phyloP scores from a whole-genome alignment of 2,329 filamentous ascomycete genomes.

The Talaromyces sp. region DNA sequence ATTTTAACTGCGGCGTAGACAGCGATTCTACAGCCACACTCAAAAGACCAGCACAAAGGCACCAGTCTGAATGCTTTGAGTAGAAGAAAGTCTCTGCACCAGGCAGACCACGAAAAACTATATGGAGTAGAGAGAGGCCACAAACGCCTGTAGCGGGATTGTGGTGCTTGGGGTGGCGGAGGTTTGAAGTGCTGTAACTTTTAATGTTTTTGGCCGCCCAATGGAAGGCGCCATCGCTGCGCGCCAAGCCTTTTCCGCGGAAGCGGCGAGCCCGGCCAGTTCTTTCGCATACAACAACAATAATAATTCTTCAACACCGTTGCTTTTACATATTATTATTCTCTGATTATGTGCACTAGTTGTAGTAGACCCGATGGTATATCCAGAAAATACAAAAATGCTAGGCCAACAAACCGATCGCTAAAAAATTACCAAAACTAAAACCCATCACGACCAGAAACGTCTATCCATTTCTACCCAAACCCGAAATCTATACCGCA shows the following conservation, averaged over 20 bases:
- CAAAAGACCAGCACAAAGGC: not conserved
- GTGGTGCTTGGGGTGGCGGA: slow-evolving; percentile 1
- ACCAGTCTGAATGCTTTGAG: not conserved
- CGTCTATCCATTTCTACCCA: not conserved
- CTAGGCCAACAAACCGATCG: not conserved
- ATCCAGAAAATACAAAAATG: not conserved
- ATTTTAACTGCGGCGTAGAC: not conserved
- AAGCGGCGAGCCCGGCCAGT: not conserved
- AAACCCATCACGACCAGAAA: not conserved
- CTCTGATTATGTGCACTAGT: not conserved
- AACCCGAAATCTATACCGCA: not conserved
- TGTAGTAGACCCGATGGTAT: not conserved
- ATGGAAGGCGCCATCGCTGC: not conserved
- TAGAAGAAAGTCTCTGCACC: slow-evolving; percentile 27
- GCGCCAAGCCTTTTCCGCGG: not conserved
- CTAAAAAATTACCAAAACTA: not conserved
- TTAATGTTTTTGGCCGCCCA: slow-evolving; percentile 11
- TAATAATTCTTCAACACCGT: not conserved
- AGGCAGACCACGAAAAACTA: slow-evolving; percentile 27
- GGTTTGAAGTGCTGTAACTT: slow-evolving; percentile 5
- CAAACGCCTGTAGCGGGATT: slow-evolving; percentile 7
- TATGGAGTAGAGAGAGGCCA: slow-evolving; percentile 4
- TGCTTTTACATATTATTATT: no score
- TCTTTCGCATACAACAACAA: not conserved
- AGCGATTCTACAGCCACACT: not conserved